Base-by-base conservation (phyloP, 495 filamentous ascomycete genomes). In the Xanthoparmelia taractica region DNA sequence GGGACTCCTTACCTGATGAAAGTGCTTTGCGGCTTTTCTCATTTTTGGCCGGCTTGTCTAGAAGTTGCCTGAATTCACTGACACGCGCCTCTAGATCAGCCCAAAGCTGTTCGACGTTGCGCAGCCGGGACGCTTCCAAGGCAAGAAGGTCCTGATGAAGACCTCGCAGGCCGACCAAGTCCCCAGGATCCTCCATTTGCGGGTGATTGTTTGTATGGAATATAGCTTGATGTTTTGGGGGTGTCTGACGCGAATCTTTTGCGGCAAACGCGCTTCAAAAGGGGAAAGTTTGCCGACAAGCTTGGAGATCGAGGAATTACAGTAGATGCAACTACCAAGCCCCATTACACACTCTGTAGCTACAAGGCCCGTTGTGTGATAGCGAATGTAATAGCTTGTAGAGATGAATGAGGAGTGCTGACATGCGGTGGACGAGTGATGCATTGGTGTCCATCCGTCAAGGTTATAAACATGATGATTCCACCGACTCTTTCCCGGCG, bases 111-210 rank as follows among this genome's bases (percentile, higher is more conserved):
- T 87, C 85, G 61, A 87, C 72, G 65, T 83, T 87, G 37, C 78
- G 78, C 55, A 87, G 75, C 45, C 80, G 80, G 29, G 79, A 77
- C 59, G 88, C 82, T 50, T 80, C 78, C 57, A 92, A 76, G 55
- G 85, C 83, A 65, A 85, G 75, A 58, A 96, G 81, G 73, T 96
- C 91, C 68, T 84, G 82, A 72, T 92, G 88, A 56, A 96, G 80
- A 73, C 81, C 85, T 72, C 87, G 84, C 64, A 96, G 83, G 73
- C 80, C 80, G 64, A 83, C 84, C 71, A 91, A 78, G 61, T 78
- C 80, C 68, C 82, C 81, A 61, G 79, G 71, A 55, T 85, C 83
- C 69, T 84, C 83, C 90, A 91, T 93, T 63, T 66, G 74, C 58
- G 2, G 12, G 25, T 50, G 27, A 25, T 11, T 27, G 23, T 48